Evolutionary conservation across 2,329 filamentous ascomycete genomes (phyloP), one percentile per base, ranked within the genome.

Genomic region (Salinomyces thailandicus): DNA sequence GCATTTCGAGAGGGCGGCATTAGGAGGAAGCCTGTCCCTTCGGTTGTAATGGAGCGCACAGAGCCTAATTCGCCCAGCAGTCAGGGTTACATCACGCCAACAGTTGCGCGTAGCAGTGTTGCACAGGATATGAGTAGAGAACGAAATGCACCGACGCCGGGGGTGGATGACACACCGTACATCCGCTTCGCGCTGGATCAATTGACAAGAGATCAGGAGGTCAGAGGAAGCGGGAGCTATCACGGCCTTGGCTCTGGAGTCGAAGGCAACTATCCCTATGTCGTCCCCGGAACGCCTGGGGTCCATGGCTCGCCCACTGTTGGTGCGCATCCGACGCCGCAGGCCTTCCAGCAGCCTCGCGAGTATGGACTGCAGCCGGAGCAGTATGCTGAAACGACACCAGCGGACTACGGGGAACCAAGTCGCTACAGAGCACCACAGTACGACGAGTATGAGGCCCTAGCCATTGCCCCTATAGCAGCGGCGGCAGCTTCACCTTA

Each of bases 151-250:
- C 66, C 70, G 2, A 89, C 84, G 0, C 86, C 86, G 0, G 84
- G 80, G 7, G 67, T 85, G 26, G 86, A 94, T 52, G 82, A 93
- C 53, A 81, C 78, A 6, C 86, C 85, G 0, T 93, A 87, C 59
- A 84, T 95, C 45, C 81, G 81, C 45, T 93, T 91, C 58, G 87
- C 89, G 27, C 76, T 96, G 44, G 83, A 93, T 45, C 85, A 89
- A 44, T 66, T 96, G 48, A 93, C 85, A 5, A 71, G 81, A 32
- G 75, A 82, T 51, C 79, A 79, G 39, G 77, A 83, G 42, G 68
- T 77, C 5, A 62, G 67, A 39, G 69, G 71, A 7, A 65, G 70
- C 37, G 64, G 68, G 37, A 62, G 72, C 47, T 68, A 73, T 35
- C 69, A 36, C 66, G 37, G 37, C 27, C 38, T 38, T 14, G 47